Percentiles rank a stretch among this genome's conserved stretches.
These are phyloP conservation scores for Sporisorium sorghi DNA, from an alignment of 1,284 basidiomycete species.

Conservation along the genomic window DNA sequence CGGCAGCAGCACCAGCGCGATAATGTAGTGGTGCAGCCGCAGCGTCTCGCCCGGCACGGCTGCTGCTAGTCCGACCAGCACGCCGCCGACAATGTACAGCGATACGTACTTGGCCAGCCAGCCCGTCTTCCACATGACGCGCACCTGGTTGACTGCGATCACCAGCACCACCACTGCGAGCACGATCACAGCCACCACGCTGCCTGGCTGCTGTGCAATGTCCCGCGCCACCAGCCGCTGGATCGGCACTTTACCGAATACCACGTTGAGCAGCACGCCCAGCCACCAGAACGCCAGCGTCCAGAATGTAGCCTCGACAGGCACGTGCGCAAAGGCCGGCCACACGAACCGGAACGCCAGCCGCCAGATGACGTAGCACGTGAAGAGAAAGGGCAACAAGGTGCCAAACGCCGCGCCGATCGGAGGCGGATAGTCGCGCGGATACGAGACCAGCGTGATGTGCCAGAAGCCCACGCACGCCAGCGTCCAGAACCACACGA, in stretches of 20 bases:
- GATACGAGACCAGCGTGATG: conserved; percentile 82
- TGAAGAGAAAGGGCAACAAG: conserved; percentile 83
- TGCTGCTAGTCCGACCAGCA: conserved; percentile 77
- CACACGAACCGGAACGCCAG: conserved; percentile 80
- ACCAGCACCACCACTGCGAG: conserved; percentile 74
- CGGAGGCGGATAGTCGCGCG: conserved; percentile 72
- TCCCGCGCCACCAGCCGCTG: conserved; percentile 78
- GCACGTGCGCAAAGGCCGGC: conserved; percentile 77
- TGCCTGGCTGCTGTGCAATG: conserved; percentile 77
- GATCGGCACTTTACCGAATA: conserved; percentile 63
- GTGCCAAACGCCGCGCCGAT: conserved; percentile 79
- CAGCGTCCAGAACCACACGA: conserved; percentile 77
- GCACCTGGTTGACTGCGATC: conserved; percentile 77
- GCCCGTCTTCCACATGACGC: conserved; percentile 85
- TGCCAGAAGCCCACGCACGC: conserved; percentile 91
- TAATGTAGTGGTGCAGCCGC: conserved; percentile 74
- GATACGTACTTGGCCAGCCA: conserved; percentile 78
- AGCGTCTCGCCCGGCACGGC: conserved; percentile 75
- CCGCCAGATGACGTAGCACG: conserved; percentile 83
- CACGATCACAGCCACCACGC: conserved; percentile 79
- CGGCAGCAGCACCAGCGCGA: conserved; percentile 80
- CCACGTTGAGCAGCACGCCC: conserved; percentile 72
- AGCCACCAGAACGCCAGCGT: conserved; percentile 84
- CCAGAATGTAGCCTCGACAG: conserved; percentile 79
- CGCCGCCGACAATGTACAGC: conserved; percentile 74